Conservation (phyloP, 192 early-diverging fungal genomes). For the Mortierella alpina region DNA sequence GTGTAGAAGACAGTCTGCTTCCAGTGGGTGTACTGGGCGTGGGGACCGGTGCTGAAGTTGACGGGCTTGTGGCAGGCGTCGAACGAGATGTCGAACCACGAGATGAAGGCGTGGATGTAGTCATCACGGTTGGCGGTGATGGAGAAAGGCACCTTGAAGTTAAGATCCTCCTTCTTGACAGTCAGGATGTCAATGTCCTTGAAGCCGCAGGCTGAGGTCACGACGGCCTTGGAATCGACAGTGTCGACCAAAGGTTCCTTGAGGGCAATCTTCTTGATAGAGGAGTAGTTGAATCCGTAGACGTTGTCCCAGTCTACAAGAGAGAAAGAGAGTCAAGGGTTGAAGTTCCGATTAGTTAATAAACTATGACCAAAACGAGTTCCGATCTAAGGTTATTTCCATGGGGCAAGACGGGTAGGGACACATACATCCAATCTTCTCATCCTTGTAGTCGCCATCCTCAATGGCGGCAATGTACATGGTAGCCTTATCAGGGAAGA, state of each 20-base stretch:
- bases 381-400: no score
- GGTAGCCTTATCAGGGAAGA: constrained; percentile 78
- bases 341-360: background rate
- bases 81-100: constrained; percentile 97
- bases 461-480: constrained; percentile 81
- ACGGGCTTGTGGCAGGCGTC: constrained; percentile 68
- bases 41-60: constrained; percentile 65
- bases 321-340: background rate
- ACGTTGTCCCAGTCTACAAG: constrained; percentile 86
- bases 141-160: constrained; percentile 79
- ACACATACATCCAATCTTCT: constrained; percentile 67
- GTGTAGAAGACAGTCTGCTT: constrained; percentile 95
- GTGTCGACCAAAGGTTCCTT: constrained; percentile 88
- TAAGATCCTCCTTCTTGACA: constrained; percentile 72
- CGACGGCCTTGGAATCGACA: constrained; percentile 71
- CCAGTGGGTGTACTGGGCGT: constrained; percentile 93
- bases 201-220: constrained; percentile 72
- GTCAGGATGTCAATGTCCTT: constrained; percentile 81
- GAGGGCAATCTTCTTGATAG: constrained; percentile 81
- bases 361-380: background rate
- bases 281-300: constrained; percentile 93
- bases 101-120: constrained; percentile 80
- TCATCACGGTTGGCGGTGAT: constrained; percentile 71
- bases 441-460: constrained; percentile 84
- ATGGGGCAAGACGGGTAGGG: no score